Conservation (phyloP, 768 basidiomycete genomes). For the Mycena vulgaris region DNA sequence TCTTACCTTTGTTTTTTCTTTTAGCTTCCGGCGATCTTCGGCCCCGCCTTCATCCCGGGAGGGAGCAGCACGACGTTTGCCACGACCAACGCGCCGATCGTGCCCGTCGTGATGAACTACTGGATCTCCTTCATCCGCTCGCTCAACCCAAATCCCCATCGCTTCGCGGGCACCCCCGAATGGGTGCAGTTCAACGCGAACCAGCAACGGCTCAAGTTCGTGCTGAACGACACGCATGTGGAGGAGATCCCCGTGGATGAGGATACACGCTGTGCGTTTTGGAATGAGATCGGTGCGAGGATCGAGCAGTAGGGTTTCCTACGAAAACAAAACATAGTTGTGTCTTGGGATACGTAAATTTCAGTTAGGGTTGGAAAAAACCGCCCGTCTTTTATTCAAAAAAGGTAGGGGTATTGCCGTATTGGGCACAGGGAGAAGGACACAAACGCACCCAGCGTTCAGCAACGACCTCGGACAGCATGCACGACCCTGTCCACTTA, state of each 20-base stretch:
- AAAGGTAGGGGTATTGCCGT: neutral
- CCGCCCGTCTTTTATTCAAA: neutral
- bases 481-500: too few relatives aligned
- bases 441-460: too few relatives aligned
- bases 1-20: slow-evolving; percentile 13
- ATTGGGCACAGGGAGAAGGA: neutral
- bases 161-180: slow-evolving; percentile 29
- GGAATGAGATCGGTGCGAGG: slow-evolving; percentile 28
- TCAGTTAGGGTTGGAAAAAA: slow-evolving; percentile 3
- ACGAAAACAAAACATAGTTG: slow-evolving; percentile 1
- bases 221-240: slow-evolving; percentile 29
- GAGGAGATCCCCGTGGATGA: slow-evolving; percentile 27
- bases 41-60: slow-evolving; percentile 28
- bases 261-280: slow-evolving; percentile 25
- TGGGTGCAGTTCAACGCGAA: slow-evolving; percentile 18
- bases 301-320: slow-evolving; percentile 29
- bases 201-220: slow-evolving; percentile 23
- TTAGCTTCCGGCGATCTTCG: slow-evolving; percentile 28
- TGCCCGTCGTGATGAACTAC: slow-evolving; percentile 29
- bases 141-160: slow-evolving; percentile 21
- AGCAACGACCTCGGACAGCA: too few relatives aligned
- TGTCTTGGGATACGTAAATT: slow-evolving; percentile 7
- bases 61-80: slow-evolving; percentile 23
- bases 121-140: slow-evolving; percentile 28
- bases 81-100: slow-evolving; percentile 30